phyloP scores from a whole-genome alignment of 2,329 filamentous ascomycete genomes.

The Fusarium sp. region DNA sequence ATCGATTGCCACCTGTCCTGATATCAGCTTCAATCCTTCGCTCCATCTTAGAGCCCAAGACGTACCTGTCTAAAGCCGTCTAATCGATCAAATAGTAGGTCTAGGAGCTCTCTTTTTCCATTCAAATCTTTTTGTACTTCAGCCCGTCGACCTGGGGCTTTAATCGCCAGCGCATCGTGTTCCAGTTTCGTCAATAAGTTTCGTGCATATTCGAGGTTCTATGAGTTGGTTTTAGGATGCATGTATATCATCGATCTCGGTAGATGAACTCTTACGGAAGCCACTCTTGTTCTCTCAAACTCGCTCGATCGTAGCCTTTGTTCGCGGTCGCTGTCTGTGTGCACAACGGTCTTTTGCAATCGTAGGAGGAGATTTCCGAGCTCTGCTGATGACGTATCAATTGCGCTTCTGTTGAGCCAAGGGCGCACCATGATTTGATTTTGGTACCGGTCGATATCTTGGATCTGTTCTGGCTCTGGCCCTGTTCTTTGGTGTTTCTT shows the following conservation, averaged over 20 bases:
- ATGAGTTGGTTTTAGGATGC: slow-evolving; percentile 14
- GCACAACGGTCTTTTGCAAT: slow-evolving; percentile 74
- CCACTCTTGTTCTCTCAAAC: slow-evolving; percentile 69
- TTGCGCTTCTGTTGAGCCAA: slow-evolving; percentile 37
- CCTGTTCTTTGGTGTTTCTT: slow-evolving; percentile 37
- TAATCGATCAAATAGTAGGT: slow-evolving; percentile 74
- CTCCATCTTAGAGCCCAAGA: background rate
- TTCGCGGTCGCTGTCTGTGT: slow-evolving; percentile 71
- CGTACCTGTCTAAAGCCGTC: slow-evolving; percentile 75
- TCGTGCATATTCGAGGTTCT: slow-evolving; percentile 81
- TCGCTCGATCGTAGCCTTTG: slow-evolving; percentile 70
- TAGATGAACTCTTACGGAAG: slow-evolving; percentile 54
- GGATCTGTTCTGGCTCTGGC: slow-evolving; percentile 2
- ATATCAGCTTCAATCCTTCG: slow-evolving; percentile 24
- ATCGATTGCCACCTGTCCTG: slow-evolving; percentile 51
- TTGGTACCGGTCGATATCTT: slow-evolving; percentile 16
- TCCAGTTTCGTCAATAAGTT: slow-evolving; percentile 77
- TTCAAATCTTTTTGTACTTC: slow-evolving; percentile 74
- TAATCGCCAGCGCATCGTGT: slow-evolving; percentile 73
- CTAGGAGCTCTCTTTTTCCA: slow-evolving; percentile 74
- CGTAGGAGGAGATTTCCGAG: slow-evolving; percentile 75
- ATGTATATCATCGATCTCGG: background rate
- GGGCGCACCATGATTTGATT: slow-evolving; percentile 48
- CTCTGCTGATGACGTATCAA: slow-evolving; percentile 58
- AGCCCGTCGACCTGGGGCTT: slow-evolving; percentile 69